Base-by-base conservation (phyloP, 2,329 filamentous ascomycete genomes). In the Arthroderma uncinatum region DNA sequence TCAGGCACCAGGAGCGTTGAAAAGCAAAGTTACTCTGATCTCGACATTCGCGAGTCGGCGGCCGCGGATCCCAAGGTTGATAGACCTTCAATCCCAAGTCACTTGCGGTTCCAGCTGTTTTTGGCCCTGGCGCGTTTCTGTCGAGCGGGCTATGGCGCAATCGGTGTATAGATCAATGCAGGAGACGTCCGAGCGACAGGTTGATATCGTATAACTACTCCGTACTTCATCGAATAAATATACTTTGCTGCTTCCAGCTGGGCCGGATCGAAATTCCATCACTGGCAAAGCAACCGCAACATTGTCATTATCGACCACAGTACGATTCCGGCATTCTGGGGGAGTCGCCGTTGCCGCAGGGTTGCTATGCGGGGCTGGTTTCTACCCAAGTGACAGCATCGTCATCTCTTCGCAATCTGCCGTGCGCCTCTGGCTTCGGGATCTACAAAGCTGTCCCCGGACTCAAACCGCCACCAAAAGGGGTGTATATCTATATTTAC, bases 1-100 rank as follows among this genome's bases (percentile, higher is more conserved):
- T 33, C 25, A 33, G 47, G 47, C 25, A 50, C 47, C 25, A 10
- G 25, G 28, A 33, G 25, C 14, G 23, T n/a, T 50, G 47, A 50
- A 50, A 50, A 50, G 47, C 47, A 50, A 50, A 50, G 47, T 50
- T 50, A 25, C 12, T 33, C 25, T 12, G 14, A 50, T 50, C 47
- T 42, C 16, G 39, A 42, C 9, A 19, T 19, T 42, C 21, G 10
- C 28, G 1, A 14, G 5, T 21, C 12, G 10, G n/a, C n/a, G 14
- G 25, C 44, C 28, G 47, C 47, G 47, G 25, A 50, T 50, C 25
- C 2, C 28, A 30, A 30, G 28, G 25, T 19, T 50, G 25, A 50
- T n/a, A 9, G n/a, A 34, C 16, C n/a, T 47, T 47, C 39, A 42
- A 21, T 7, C n/a, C 6, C 16, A 21, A 9, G 12, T 34, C 6